Evolutionary conservation across 139 green algal species (phyloP).

Genomic region (Chlorella sorokiniana): DNA sequence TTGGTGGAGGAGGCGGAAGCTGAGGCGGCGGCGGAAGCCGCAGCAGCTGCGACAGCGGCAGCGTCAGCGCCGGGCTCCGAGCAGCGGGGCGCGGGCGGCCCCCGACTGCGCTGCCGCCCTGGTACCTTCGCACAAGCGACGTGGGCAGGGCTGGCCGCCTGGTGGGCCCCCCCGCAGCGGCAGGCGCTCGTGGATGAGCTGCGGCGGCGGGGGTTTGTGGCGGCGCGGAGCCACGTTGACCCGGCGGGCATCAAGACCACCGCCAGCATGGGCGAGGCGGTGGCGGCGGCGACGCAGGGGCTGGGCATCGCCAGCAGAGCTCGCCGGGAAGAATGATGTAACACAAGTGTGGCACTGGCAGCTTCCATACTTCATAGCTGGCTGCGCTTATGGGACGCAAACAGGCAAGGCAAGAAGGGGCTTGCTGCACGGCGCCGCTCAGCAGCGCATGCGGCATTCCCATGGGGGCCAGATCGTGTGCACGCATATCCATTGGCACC

Average conservation of each 20-base stretch:
- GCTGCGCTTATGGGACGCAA: too few species aligned
- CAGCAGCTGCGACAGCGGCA: not conserved
- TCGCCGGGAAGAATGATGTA: not conserved
- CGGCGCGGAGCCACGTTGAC: not conserved
- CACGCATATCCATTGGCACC: too few species aligned
- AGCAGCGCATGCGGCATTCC: too few species aligned
- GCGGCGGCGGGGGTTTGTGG: conserved; percentile 1
- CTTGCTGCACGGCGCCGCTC: too few species aligned
- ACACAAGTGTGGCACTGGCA: too few species aligned
- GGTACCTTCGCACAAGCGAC: conserved; percentile 7
- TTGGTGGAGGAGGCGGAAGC: conserved; percentile 10
- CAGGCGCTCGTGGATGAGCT: not conserved
- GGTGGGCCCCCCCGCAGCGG: not conserved
- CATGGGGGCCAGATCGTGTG: too few species aligned
- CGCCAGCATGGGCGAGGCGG: conserved; percentile 3
- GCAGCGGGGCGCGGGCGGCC: not conserved
- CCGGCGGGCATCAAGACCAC: not conserved
- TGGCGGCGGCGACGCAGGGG: not conserved
- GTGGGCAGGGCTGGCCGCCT: not conserved
- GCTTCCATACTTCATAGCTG: too few species aligned
- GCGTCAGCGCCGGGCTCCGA: not conserved
- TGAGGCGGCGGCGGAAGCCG: not conserved
- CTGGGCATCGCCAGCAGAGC: conserved; percentile 19
- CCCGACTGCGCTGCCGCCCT: conserved; percentile 7
- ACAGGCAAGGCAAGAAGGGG: too few species aligned